Evolutionary conservation across 306 rosid species (phyloP).

Genomic region (Rosa lucieae): DNA sequence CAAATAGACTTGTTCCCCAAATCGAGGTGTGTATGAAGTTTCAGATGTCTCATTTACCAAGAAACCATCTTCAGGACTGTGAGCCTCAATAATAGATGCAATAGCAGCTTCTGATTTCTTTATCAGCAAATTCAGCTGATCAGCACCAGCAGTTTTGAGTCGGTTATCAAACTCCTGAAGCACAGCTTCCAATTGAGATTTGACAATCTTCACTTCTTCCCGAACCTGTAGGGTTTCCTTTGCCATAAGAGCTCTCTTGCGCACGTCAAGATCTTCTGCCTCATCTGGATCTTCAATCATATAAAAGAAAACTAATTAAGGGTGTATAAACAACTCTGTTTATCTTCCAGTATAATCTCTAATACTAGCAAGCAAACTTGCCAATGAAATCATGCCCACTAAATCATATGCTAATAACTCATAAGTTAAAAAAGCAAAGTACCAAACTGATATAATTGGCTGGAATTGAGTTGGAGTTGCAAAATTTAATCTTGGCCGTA

Average conservation of each 20-base stretch:
- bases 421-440: not conserved
- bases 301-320: constrained; percentile 2
- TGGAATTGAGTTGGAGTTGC: not conserved
- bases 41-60: constrained; percentile 36
- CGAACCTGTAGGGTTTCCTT: constrained; percentile 60
- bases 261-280: constrained; percentile 77
- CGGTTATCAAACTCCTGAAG: constrained; percentile 61
- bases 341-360: not conserved
- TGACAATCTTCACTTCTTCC: constrained; percentile 56
- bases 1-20: constrained; percentile 73
- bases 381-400: not conserved
- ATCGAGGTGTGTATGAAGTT: constrained; percentile 54
- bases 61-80: constrained; percentile 37
- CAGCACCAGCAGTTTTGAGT: constrained; percentile 46
- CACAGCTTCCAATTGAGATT: constrained; percentile 62
- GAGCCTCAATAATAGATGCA: constrained; percentile 66
- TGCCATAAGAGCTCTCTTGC: constrained; percentile 62
- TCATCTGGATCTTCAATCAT: constrained; percentile 68
- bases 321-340: constrained; percentile 21
- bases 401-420: not conserved
- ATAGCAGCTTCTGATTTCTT: constrained; percentile 72
- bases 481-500: not conserved
- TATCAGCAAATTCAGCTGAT: constrained; percentile 58
- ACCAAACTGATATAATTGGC: not conserved
- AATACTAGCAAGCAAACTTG: not conserved